Base-by-base conservation (phyloP, 495 filamentous ascomycete species). In the Penicillium paxilli region DNA sequence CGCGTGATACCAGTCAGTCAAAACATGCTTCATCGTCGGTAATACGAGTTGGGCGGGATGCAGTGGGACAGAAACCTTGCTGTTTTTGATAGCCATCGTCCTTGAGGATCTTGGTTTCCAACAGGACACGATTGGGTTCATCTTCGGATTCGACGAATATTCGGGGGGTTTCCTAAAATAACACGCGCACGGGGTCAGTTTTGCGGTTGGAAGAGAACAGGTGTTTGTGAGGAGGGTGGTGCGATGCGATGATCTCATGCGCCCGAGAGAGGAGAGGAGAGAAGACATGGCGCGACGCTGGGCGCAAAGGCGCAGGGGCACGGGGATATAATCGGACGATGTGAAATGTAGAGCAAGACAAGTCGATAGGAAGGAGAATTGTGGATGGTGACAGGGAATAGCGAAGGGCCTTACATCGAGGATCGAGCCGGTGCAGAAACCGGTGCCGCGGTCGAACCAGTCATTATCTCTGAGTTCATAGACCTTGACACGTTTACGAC, bases 21-120 rank as follows among this genome's bases (percentile, higher is more conserved):
- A 49, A 57, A 33, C 28, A 41, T 35, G 20, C 26, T 48, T 26
- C 35, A 19, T 41, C 21, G 44, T 32, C 42, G 52, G 51, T 57
- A 54, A 46, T 41, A 57, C 40, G 45, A 48, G 41, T 49, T 10
- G 23, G 30, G 35, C n/a, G 41, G 16, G 49, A 51, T 22, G 25
- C 46, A 51, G 54, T 35, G 65, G 55, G 53, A 65, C 57, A 59
- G 55, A 63, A 79, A 93, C 92, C 92, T 87, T 98, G 94, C 66
- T 98, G 94, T 72, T 97, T 97, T 73, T 97, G 91, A 73, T 98
- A 98, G 35, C 88, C 90, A 83, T 97, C 94, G 55, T 97, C 92
- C 67, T 92, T 96, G 53, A 84, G 83, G 52, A 98, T 96, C 64
- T 83, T 91, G 24, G 79, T 96, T 72, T 97, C 89, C 48, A 98